Percentiles rank a stretch among this genome's conserved stretches.
Conservation (phyloP, 2,329 filamentous ascomycete genomes). For the Dothideomycetidae sp. region DNA sequence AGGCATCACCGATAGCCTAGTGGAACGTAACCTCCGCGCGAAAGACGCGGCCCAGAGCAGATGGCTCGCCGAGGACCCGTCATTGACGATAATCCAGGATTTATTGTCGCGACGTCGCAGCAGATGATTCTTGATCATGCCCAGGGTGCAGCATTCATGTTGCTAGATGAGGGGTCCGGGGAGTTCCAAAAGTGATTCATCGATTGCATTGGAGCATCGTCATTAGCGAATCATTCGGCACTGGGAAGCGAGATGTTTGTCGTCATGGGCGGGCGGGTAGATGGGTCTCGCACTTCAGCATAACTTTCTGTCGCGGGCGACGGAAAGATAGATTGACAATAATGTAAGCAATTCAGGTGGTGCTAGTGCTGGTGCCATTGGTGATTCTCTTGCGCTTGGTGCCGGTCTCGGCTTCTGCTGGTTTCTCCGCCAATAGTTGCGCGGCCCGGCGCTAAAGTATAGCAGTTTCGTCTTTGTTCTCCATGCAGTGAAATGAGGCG, state of each 20-base stretch:
- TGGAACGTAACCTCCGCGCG: constrained; percentile 40
- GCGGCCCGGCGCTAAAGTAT: constrained; percentile 32
- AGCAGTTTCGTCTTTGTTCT: constrained; percentile 36
- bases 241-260: too few relatives aligned
- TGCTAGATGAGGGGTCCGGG: background rate
- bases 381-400: constrained; percentile 11
- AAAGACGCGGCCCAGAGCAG: constrained; percentile 43
- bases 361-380: constrained; percentile 1
- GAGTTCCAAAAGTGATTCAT: too few relatives aligned
- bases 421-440: constrained; percentile 12
- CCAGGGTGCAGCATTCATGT: background rate
- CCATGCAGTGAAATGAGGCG: constrained; percentile 40
- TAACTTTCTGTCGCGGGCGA: background rate
- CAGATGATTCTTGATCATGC: constrained; percentile 7
- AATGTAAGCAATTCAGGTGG: background rate
- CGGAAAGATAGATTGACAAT: background rate
- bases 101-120: constrained; percentile 10
- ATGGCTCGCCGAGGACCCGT: constrained; percentile 48
- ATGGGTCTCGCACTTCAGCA: background rate
- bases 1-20: constrained; percentile 42
- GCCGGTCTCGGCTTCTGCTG: background rate
- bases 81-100: constrained; percentile 33
- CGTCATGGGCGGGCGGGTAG: too few relatives aligned
- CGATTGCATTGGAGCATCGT: background rate
- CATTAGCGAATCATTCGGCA: too few relatives aligned